Percentiles rank a stretch among this genome's conserved stretches.
Conservation (phyloP, 306 rosid genomes). For the Lathyrus aphaca region DNA sequence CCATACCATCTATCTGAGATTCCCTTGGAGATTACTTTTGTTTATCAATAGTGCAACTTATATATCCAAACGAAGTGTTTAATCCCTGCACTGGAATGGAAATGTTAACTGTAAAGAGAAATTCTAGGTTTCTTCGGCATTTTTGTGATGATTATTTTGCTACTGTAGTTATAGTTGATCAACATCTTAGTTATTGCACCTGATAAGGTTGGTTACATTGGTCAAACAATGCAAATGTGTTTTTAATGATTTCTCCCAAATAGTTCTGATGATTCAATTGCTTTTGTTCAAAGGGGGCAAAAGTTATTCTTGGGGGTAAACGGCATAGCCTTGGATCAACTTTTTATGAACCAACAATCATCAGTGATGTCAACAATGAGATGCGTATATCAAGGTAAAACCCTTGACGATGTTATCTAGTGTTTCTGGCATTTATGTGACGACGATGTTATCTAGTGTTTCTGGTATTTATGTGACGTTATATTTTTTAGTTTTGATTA, state of each 20-base stretch:
- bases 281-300: constrained; percentile 76
- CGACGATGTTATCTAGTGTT: constrained; percentile 10
- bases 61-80: not conserved
- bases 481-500: constrained; percentile 24
- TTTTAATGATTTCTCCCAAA: constrained; percentile 17
- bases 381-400: constrained; percentile 82
- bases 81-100: not conserved
- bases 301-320: constrained; percentile 84
- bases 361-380: constrained; percentile 69
- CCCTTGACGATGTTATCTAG: constrained; percentile 17
- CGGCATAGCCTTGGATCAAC: constrained; percentile 88
- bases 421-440: constrained; percentile 16
- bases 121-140: constrained; percentile 1
- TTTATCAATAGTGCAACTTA: constrained; percentile 25
- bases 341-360: constrained; percentile 87
- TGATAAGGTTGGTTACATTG: not conserved
- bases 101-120: constrained; percentile 5
- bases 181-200: not conserved
- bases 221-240: not conserved
- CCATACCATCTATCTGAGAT: not conserved
- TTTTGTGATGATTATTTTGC: constrained; percentile 25
- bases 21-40: not conserved
- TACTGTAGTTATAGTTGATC: constrained; percentile 28
- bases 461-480: not conserved
- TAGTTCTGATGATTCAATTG: constrained; percentile 36